Conservation (phyloP, 371 early-diverging fungal species). For the Rhizomucor miehei region DNA sequence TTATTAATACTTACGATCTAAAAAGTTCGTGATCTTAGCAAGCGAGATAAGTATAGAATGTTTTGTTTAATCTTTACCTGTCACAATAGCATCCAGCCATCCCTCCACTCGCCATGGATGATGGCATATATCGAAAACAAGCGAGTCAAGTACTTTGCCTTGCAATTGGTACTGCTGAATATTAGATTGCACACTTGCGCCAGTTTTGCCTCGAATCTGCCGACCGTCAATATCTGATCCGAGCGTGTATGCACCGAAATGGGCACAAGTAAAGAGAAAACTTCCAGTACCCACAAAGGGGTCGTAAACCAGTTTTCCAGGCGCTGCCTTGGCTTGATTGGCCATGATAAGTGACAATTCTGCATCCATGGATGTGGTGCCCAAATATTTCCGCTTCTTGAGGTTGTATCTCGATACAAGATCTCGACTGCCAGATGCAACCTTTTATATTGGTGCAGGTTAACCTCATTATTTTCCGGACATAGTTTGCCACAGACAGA, state of each 20-base stretch:
- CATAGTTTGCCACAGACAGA: too few relatives aligned
- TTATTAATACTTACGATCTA: slow-evolving; percentile 11
- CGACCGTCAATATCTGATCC: slow-evolving; percentile 98
- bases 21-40: slow-evolving; percentile 1
- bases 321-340: slow-evolving; percentile 81
- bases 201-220: slow-evolving; percentile 92
- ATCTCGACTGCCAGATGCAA: slow-evolving; percentile 71
- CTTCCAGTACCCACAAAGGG: slow-evolving; percentile 98
- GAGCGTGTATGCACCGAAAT: slow-evolving; percentile 90
- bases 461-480: too few relatives aligned
- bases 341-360: slow-evolving; percentile 96
- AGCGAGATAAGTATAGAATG: neutral
- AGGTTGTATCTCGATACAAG: slow-evolving; percentile 78
- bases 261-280: slow-evolving; percentile 87
- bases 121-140: slow-evolving; percentile 88
- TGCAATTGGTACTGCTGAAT: slow-evolving; percentile 78
- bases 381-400: slow-evolving; percentile 92
- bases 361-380: slow-evolving; percentile 97
- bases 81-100: slow-evolving; percentile 83
- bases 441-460: slow-evolving; percentile 16
- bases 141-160: slow-evolving; percentile 72
- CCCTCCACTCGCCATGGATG: slow-evolving; percentile 79
- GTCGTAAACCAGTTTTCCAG: slow-evolving; percentile 87
- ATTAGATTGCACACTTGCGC: slow-evolving; percentile 58
- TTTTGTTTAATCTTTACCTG: slow-evolving; percentile 33